Evolutionary conservation across 164 flowering plant genomes (phyloP).

Genomic region (Tinospora cordifolia): DNA sequence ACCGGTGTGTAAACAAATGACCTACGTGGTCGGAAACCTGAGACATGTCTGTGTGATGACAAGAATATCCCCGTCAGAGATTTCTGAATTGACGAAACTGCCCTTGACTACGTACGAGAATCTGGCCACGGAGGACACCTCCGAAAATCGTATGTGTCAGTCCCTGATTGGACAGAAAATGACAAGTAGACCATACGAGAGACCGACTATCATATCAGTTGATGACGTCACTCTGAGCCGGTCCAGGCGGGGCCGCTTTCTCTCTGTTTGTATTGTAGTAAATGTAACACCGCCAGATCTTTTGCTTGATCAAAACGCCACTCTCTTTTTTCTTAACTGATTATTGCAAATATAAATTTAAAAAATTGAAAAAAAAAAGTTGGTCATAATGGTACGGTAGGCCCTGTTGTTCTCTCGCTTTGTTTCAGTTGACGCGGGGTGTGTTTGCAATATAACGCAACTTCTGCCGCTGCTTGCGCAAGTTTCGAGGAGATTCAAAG

Average conservation of each 20-base stretch:
- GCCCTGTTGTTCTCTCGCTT: slow-evolving; percentile 5
- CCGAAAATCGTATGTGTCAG: slow-evolving; percentile 11
- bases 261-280: background rate
- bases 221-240: slow-evolving; percentile 21
- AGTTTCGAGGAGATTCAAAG: slow-evolving; percentile 2
- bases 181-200: background rate
- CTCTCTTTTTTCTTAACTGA: background rate
- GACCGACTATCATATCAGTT: background rate
- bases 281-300: slow-evolving; percentile 23
- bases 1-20: slow-evolving; percentile 2
- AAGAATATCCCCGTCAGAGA: background rate
- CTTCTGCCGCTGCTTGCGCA: background rate
- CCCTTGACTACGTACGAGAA: background rate
- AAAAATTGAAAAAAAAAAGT: slow-evolving; percentile 8
- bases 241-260: slow-evolving; percentile 14
- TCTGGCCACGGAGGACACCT: background rate
- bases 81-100: background rate
- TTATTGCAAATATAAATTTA: too few species aligned
- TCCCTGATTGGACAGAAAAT: slow-evolving; percentile 1
- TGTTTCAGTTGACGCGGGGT: background rate
- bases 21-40: slow-evolving; percentile 10
- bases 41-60: background rate
- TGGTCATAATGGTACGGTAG: slow-evolving; percentile 12
- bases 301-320: slow-evolving; percentile 23
- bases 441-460: background rate